These are phyloP conservation scores for Termitomyces sp. DNA, from an alignment of 768 basidiomycete species.

Conservation along the genomic window DNA sequence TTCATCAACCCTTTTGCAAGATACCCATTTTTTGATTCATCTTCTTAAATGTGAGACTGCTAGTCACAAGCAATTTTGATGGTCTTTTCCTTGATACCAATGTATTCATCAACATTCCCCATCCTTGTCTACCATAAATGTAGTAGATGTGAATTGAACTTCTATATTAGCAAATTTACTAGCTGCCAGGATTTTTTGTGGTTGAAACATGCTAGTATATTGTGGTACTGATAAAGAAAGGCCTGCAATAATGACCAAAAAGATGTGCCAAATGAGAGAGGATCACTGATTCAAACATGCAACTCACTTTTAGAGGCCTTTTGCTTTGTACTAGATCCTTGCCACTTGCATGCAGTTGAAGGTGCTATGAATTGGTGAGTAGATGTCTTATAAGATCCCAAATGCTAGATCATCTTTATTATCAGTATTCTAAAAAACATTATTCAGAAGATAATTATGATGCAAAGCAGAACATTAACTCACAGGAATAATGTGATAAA, in stretches of 20 bases:
- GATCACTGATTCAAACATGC: too few relatives aligned
- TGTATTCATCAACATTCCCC: neutral
- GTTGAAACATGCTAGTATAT: neutral
- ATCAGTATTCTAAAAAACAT: neutral
- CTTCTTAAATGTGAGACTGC: constrained; percentile 1
- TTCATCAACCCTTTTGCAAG: constrained; percentile 1
- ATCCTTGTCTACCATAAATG: neutral
- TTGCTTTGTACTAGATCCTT: neutral
- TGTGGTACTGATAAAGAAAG: neutral
- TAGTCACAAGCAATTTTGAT: constrained; percentile 9
- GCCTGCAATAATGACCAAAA: neutral
- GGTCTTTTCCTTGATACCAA: constrained; percentile 1
- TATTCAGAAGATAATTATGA: neutral
- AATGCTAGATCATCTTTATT: neutral
- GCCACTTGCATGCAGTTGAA: neutral
- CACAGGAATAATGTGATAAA: neutral
- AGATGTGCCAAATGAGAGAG: too few relatives aligned
- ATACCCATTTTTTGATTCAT: neutral
- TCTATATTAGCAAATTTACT: neutral
- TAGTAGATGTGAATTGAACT: neutral
- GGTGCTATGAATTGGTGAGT: neutral
- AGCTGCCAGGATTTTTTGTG: neutral
- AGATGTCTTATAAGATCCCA: neutral
- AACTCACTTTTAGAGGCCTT: neutral
- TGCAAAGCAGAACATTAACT: neutral